Evolutionary conservation across 768 basidiomycete species (phyloP), one percentile per base, ranked within the genome.

Genomic region (Suillus subalutaceus): DNA sequence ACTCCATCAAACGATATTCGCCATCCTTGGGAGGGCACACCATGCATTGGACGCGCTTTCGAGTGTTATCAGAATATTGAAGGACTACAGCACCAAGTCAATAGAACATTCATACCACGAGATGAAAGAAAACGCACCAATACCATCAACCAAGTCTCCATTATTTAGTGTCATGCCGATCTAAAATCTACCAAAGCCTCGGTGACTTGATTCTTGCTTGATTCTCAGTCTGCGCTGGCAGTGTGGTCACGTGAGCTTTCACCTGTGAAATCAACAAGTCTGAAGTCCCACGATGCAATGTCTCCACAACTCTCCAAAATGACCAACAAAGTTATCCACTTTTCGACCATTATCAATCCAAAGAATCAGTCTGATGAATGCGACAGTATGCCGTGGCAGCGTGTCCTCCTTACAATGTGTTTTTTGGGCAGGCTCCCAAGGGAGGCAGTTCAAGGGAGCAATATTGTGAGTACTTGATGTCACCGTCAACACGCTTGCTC

Each of bases 361-460:
- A 35, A 10, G 23, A 9, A 18, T 43, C 38, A 18, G 18, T 37
- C 53, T 55, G 15, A 61, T 20, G 58, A 61, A 15, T n/a, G 20
- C 20, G 8, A 46, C 20, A n/a, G 20, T 46, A 20, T 8, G 10
- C 41, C 43, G 26, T 41, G 56, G 44, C 65, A 65, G 59, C 59
- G 30, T 16, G 43, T 65, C 43, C 43, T 61, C 38, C 16, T 62
- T 48, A 61, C 59, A 20, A 40, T 65, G 58, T 65, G 46, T 48
- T 65, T 65, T 40, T 35, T 59, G 10, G 65, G 65, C 32, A 50
- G 38, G 60, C 40, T 65, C 8, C 60, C 37, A 61, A 65, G 46
- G 35, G 59, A 65, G 48, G 30, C 62, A n/a, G 16, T 65, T n/a
- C 50, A 48, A 38, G 43, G 18, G 20, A 44, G 41, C 35, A 62